These are phyloP conservation scores for Chytriomyces sp. DNA, from an alignment of 192 early-diverging fungal genomes.

Conservation along the genomic window DNA sequence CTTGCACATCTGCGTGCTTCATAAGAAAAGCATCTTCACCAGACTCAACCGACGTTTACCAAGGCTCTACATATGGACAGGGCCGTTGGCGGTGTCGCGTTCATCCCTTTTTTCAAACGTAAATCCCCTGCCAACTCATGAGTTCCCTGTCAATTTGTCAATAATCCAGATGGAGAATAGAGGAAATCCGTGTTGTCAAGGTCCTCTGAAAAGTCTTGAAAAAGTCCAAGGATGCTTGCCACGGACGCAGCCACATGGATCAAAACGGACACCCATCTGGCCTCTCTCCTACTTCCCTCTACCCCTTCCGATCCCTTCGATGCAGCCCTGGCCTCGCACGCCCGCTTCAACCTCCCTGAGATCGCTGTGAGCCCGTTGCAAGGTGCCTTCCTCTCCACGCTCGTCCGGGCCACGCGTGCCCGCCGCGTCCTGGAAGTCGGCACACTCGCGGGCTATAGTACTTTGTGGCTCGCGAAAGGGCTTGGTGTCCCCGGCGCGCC, in stretches of 20 bases:
- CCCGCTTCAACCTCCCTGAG: not conserved
- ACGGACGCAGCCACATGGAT: no score
- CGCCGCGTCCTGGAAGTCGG: conserved; percentile 4
- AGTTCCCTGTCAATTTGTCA: no score
- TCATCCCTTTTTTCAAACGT: no score
- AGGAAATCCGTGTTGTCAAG: no score
- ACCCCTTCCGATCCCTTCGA: not conserved
- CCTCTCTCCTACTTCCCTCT: conserved; percentile 5
- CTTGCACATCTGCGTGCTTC: not conserved
- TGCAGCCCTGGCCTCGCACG: not conserved
- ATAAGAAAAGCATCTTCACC: no score
- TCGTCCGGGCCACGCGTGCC: not conserved
- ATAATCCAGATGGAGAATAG: no score
- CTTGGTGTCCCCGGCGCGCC: not conserved
- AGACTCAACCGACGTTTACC: no score
- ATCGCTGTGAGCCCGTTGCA: not conserved
- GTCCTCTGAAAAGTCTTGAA: no score
- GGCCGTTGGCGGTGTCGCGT: no score
- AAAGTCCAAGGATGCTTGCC: no score
- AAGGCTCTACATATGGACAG: no score
- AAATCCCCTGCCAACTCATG: no score
- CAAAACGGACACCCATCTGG: not conserved
- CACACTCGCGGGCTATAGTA: conserved; percentile 11
- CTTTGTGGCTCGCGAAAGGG: conserved; percentile 5
- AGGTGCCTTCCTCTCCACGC: not conserved